Evolutionary conservation across 345 rosid genomes (phyloP).

Genomic region (Microthlaspi erraticum): DNA sequence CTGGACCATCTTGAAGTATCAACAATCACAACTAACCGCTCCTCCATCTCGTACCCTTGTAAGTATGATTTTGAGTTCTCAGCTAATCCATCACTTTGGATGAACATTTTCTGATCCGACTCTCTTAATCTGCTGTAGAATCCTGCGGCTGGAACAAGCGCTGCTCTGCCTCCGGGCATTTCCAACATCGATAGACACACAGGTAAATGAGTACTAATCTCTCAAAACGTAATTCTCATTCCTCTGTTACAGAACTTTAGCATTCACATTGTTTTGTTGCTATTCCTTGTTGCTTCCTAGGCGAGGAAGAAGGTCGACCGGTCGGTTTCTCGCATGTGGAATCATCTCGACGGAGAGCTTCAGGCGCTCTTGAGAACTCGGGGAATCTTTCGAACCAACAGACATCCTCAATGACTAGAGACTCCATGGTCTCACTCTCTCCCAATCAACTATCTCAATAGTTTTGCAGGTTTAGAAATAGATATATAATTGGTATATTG

Average conservation of each 20-base stretch:
- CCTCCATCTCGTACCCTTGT: slow-evolving; percentile 65
- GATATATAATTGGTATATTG: too few relatives aligned
- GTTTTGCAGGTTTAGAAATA: neutral
- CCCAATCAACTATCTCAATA: neutral
- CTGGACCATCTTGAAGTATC: slow-evolving; percentile 95
- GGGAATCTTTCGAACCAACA: slow-evolving; percentile 75
- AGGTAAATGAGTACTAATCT: slow-evolving; percentile 46
- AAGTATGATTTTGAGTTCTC: slow-evolving; percentile 13
- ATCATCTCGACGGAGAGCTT: slow-evolving; percentile 64
- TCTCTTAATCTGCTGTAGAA: slow-evolving; percentile 50
- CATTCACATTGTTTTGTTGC: slow-evolving; percentile 11
- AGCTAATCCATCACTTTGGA: neutral
- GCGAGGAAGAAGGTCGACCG: slow-evolving; percentile 58
- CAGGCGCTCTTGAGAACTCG: slow-evolving; percentile 62
- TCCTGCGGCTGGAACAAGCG: slow-evolving; percentile 72
- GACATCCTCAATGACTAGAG: slow-evolving; percentile 48
- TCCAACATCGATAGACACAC: slow-evolving; percentile 61
- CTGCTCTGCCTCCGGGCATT: slow-evolving; percentile 59
- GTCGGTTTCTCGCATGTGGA: slow-evolving; percentile 60
- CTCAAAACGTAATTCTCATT: slow-evolving; percentile 1
- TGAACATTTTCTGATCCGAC: neutral
- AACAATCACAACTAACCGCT: slow-evolving; percentile 79
- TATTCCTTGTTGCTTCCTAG: slow-evolving; percentile 45
- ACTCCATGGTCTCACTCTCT: slow-evolving; percentile 41
- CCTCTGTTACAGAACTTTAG: slow-evolving; percentile 11